Percentiles rank a stretch among this genome's conserved stretches.
Evolutionary conservation across 768 basidiomycete genomes (phyloP).

Genomic region (Tylopilus subfusipes): DNA sequence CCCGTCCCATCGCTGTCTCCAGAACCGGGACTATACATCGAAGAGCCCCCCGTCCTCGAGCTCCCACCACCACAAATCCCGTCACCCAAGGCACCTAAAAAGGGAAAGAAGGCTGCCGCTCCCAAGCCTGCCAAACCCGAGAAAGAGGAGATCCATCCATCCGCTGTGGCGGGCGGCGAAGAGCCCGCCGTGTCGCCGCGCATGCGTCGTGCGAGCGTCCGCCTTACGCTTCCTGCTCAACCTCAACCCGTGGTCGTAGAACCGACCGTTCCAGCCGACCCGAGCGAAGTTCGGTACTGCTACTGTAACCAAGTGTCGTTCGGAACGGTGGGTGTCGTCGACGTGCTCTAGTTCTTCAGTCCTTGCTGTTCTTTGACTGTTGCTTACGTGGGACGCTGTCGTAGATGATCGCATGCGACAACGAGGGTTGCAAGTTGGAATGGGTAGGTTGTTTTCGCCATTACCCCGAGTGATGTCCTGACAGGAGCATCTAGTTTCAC

Average conservation of each 20-base stretch:
- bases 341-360: background rate
- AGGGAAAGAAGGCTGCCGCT: conserved; percentile 21
- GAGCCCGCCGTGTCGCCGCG: conserved; percentile 12
- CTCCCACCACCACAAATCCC: conserved; percentile 8
- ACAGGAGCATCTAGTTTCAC: conserved; percentile 54
- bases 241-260: conserved; percentile 16
- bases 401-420: conserved; percentile 88
- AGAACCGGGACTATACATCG: conserved; percentile 21
- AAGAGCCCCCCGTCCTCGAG: conserved; percentile 12
- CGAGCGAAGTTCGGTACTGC: conserved; percentile 67
- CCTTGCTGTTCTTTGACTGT: background rate
- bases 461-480: background rate
- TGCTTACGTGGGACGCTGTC: background rate
- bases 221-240: conserved; percentile 36
- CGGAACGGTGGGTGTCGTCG: conserved; percentile 57
- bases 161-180: conserved; percentile 4
- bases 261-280: conserved; percentile 32
- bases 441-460: conserved; percentile 57
- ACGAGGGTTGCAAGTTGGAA: conserved; percentile 64
- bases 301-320: conserved; percentile 77
- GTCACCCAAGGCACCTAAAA: conserved; percentile 19
- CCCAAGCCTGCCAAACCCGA: conserved; percentile 15
- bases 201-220: conserved; percentile 28
- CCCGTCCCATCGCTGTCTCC: conserved; percentile 38
- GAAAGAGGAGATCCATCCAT: conserved; percentile 14